phyloP scores from a whole-genome alignment of 2,329 filamentous ascomycete species.

The Penicillium occitanis region DNA sequence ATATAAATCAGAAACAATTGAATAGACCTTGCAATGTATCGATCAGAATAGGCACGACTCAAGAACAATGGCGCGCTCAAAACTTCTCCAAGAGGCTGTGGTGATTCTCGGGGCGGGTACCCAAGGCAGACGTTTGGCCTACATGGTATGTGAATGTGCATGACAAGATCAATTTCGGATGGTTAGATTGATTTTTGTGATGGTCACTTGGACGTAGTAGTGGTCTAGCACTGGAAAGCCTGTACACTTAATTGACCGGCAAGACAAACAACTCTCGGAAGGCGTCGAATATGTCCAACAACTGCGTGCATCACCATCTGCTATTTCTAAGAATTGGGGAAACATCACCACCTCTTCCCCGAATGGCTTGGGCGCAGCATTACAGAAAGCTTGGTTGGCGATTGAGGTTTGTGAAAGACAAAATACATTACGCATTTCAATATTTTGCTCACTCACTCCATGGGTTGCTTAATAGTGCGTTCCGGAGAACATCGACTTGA shows the following conservation, averaged over 20 bases:
- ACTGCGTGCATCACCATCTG: conserved; percentile 24
- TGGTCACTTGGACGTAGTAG: conserved; percentile 22
- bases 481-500: conserved; percentile 46
- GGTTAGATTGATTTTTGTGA: not conserved
- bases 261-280: conserved; percentile 31
- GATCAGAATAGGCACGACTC: not conserved
- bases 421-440: not conserved
- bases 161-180: not conserved
- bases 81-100: conserved; percentile 9
- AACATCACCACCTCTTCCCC: conserved; percentile 26
- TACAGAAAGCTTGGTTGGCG: conserved; percentile 36
- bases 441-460: not conserved
- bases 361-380: conserved; percentile 25
- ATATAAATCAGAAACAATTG: not conserved
- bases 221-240: conserved; percentile 36
- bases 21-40: not conserved
- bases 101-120: conserved; percentile 35
- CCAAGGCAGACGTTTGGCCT: conserved; percentile 39
- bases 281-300: conserved; percentile 31
- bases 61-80: conserved; percentile 1
- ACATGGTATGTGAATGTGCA: conserved; percentile 32
- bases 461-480: conserved; percentile 39
- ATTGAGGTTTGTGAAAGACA: conserved; percentile 32
- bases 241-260: conserved; percentile 34
- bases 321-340: conserved; percentile 26